Evolutionary conservation across 805 yeast species (phyloP), one percentile per base, ranked within the genome.

Genomic region (Metschnikowia anglica): DNA sequence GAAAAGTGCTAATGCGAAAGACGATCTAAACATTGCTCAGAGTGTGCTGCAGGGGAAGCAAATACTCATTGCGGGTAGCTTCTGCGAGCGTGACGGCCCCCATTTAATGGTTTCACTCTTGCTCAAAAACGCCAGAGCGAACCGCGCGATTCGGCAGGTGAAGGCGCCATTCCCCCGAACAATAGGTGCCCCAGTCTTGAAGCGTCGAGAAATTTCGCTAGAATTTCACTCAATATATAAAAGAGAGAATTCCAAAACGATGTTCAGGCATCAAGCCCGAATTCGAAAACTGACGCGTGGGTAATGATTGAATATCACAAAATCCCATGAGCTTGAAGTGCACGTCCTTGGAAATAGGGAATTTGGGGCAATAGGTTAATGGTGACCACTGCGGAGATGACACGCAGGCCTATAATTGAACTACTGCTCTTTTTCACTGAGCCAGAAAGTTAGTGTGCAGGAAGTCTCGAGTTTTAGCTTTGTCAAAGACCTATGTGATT

Each of bases 1-100:
- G 27, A 47, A 40, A 16, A 40, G 34, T 25, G 43, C 47, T 29
- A 43, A 34, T 32, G 47, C 44, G 45, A 47, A 39, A 16, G 50
- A 34, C 26, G 41, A 37, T 34, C 45, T 39, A 18, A 43, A 32
- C 50, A 47, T 47, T 39, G 37, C 37, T 26, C 15, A 29, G 36
- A 36, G 38, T 25, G 42, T 32, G 38, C 38, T 43, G 47, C 47
- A 47, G 43, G 39, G 47, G 19, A 28, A 34, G 46, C 39, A 37
- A 43, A 32, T 24, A 25, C 41, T 11, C 18, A 15, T 37, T 32
- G 41, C 45, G 41, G 29, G 31, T 17, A 34, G 31, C 35, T 12
- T 23, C 35, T 37, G 34, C 31, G 38, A 42, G 45, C 41, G 41
- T 42, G 45, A 37, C 45, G 41, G 16, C 21, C 30, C 36, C 38